Percentiles rank a stretch among this genome's conserved stretches.
Evolutionary conservation across 1,284 basidiomycete species (phyloP).

Genomic region (Vanrija humicola): DNA sequence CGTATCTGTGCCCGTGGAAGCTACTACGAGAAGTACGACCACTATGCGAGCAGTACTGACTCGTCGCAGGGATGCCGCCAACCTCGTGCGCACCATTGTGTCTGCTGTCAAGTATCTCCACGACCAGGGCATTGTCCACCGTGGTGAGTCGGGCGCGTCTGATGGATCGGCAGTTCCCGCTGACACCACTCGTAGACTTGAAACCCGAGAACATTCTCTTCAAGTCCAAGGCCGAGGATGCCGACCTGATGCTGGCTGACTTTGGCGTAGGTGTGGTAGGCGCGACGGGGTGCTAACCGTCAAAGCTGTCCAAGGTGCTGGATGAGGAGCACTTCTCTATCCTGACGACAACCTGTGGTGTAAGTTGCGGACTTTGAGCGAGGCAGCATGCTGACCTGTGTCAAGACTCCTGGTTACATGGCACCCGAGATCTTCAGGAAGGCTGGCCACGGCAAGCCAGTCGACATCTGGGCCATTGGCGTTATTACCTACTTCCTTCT

Average conservation of each 20-base stretch:
- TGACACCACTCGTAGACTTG: conserved; percentile 58
- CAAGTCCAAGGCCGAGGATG: conserved; percentile 80
- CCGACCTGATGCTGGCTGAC: conserved; percentile 95
- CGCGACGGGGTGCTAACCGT: not conserved
- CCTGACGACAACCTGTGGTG: conserved; percentile 90
- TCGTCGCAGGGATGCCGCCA: conserved; percentile 72
- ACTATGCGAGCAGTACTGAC: not conserved
- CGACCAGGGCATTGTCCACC: conserved; percentile 88
- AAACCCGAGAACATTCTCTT: conserved; percentile 98
- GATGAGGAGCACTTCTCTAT: conserved; percentile 83
- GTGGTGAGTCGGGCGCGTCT: conserved; percentile 55
- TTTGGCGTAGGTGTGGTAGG: conserved; percentile 70
- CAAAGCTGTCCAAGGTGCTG: conserved; percentile 61
- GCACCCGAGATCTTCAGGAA: conserved; percentile 98
- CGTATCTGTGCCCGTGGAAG: conserved; percentile 96
- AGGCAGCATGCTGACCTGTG: conserved; percentile 12
- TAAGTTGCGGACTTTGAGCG: conserved; percentile 63
- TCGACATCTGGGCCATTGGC: conserved; percentile 96
- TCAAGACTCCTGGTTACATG: conserved; percentile 66
- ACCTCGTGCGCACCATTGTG: conserved; percentile 80
- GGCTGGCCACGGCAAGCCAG: conserved; percentile 90
- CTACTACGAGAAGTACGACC: conserved; percentile 77
- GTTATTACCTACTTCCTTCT: conserved; percentile 94
- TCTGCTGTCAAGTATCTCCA: conserved; percentile 89
- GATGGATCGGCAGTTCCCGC: too few species aligned